Conservation (phyloP, 2,329 filamentous ascomycete genomes). For the Fusarium sp. region DNA sequence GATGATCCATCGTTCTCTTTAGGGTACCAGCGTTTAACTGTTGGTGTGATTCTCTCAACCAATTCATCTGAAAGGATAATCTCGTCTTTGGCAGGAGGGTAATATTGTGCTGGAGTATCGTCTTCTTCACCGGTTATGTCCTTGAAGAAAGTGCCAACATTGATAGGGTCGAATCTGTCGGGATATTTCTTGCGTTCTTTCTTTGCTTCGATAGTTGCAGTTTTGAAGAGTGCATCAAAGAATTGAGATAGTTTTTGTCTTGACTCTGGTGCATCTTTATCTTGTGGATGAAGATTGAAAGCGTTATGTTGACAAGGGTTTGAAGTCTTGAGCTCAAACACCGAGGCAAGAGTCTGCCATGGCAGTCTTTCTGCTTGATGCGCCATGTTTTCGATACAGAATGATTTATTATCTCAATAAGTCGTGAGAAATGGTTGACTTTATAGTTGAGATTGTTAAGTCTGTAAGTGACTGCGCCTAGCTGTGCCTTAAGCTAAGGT, state of each 20-base stretch:
- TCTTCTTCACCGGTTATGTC: background rate
- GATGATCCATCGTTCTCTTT: background rate
- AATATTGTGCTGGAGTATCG: background rate
- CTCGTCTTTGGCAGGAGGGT: background rate
- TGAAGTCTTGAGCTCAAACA: conserved; percentile 3
- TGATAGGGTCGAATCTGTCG: background rate
- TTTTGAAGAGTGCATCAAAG: background rate
- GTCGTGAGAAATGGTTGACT: rapidly evolving
- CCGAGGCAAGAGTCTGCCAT: conserved; percentile 21
- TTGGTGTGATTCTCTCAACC: background rate
- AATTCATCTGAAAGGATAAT: conserved; percentile 3
- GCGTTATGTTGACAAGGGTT: conserved; percentile 24
- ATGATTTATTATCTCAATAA: too few relatives aligned
- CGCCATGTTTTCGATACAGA: background rate
- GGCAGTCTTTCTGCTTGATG: conserved; percentile 20
- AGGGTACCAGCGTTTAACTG: background rate
- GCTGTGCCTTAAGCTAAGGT: background rate
- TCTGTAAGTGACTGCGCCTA: background rate
- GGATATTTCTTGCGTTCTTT: background rate
- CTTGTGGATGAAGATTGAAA: conserved; percentile 12
- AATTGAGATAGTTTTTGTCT: background rate
- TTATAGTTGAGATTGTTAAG: background rate
- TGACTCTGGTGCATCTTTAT: background rate
- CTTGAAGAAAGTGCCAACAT: background rate
- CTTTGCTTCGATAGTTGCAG: background rate